Conservation (phyloP, 768 basidiomycete species). For the Neoboletus subvelutipes region DNA sequence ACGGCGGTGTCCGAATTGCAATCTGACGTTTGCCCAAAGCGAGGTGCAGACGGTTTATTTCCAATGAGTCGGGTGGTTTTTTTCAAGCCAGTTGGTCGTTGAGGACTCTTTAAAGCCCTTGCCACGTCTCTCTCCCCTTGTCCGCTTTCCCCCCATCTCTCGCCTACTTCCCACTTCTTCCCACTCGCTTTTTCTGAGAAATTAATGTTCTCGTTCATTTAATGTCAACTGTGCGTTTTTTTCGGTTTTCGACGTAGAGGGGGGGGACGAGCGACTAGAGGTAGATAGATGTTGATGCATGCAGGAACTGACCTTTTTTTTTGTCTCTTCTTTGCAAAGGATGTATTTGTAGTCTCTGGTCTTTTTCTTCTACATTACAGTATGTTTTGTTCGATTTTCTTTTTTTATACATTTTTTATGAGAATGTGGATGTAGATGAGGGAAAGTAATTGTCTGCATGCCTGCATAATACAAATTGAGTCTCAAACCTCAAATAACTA, state of each 20-base stretch:
- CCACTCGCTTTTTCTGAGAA: not conserved
- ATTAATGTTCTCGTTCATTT: conserved; percentile 2
- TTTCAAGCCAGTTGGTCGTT: not conserved
- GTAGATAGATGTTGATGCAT: not conserved
- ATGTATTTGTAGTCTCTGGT: conserved; percentile 5
- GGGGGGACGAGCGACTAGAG: not conserved
- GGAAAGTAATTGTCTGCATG: not conserved
- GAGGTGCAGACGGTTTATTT: conserved; percentile 75
- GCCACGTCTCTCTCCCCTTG: too few species aligned
- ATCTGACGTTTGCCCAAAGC: conserved; percentile 73
- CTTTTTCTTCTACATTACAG: too few species aligned
- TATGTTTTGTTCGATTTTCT: too few species aligned
- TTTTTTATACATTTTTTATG: conserved; percentile 13
- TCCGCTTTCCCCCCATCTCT: not conserved
- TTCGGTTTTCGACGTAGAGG: not conserved
- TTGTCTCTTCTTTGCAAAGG: not conserved
- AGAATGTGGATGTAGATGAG: not conserved
- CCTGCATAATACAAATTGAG: too few species aligned
- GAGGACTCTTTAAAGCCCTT: not conserved
- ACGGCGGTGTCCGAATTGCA: conserved; percentile 92
- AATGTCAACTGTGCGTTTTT: not conserved
- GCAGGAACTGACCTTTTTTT: not conserved
- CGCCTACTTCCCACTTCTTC: not conserved
- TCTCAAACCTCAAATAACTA: too few species aligned
- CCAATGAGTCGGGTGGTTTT: conserved; percentile 36